Percentiles rank a stretch among this genome's conserved stretches.
Conservation (phyloP, 345 rosid species). For the Citrus sp. region DNA sequence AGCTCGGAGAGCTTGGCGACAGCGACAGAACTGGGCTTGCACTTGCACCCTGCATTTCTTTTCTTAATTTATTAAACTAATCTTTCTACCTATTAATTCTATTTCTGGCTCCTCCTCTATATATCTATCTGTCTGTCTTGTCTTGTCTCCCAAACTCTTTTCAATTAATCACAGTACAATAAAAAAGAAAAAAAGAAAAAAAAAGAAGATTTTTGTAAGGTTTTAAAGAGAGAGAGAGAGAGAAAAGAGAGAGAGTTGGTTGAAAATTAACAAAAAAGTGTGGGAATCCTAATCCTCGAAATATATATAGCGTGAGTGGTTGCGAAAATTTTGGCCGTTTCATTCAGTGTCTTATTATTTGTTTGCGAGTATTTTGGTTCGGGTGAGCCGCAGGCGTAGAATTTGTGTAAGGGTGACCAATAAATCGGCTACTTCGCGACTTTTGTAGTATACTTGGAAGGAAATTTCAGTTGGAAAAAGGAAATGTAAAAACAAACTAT, state of each 20-base stretch:
- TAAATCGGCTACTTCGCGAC: neutral
- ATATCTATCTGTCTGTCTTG: no score
- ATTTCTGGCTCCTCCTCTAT: neutral
- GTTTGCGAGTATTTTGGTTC: neutral
- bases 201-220: no score
- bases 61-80: no score
- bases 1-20: constrained; percentile 43
- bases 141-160: no score
- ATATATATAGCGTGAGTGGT: neutral
- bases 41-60: constrained; percentile 27
- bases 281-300: neutral
- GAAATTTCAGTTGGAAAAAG: no score
- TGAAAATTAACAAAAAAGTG: neutral
- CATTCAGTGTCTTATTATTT: neutral
- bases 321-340: neutral
- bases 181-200: neutral
- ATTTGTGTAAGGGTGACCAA: neutral
- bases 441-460: neutral
- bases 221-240: neutral
- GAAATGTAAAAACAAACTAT: neutral
- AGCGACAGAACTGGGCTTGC: constrained; percentile 33
- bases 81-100: neutral
- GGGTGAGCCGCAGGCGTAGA: neutral
- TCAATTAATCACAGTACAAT: neutral
- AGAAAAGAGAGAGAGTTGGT: neutral